Evolutionary conservation across 331 rosid species (phyloP).

Genomic region (Rosa hybrid): DNA sequence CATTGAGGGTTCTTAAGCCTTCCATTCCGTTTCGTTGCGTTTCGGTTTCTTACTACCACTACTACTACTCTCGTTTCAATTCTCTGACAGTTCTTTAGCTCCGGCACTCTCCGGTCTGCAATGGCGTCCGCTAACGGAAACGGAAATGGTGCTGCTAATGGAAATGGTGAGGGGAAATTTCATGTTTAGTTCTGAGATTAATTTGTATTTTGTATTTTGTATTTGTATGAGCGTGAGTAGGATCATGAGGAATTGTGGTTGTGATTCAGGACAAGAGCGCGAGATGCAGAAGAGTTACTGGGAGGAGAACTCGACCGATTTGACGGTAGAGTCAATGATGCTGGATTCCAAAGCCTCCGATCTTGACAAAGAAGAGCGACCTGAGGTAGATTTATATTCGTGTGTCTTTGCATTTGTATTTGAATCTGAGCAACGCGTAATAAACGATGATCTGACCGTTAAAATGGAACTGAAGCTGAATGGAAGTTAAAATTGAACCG

Average conservation of each 20-base stretch:
- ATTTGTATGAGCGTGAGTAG: not conserved
- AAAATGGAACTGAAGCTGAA: not conserved
- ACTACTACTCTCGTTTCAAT: not conserved
- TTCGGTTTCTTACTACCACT: too few species aligned
- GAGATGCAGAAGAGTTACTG: conserved; percentile 73
- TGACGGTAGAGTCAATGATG: conserved; percentile 93
- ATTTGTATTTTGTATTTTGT: too few species aligned
- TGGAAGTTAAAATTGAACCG: not conserved
- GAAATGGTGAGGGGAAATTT: not conserved
- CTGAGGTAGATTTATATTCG: conserved; percentile 51
- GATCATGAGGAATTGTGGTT: not conserved
- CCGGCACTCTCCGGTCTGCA: not conserved
- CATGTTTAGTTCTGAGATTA: not conserved
- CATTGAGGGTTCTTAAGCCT: conserved; percentile 44
- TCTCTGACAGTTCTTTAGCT: not conserved
- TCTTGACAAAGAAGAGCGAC: conserved; percentile 95
- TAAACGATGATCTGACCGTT: not conserved
- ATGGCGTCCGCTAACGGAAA: conserved; percentile 23
- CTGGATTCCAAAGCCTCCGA: conserved; percentile 90
- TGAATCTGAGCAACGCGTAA: not conserved
- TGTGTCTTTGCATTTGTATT: not conserved
- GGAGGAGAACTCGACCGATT: conserved; percentile 65
- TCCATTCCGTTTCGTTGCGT: not conserved
- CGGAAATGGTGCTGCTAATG: not conserved
- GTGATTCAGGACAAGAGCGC: conserved; percentile 54